Percentiles rank a stretch among this genome's conserved stretches.
phyloP scores from a whole-genome alignment of 208 protist species.

The Trichomonas gallinae region DNA sequence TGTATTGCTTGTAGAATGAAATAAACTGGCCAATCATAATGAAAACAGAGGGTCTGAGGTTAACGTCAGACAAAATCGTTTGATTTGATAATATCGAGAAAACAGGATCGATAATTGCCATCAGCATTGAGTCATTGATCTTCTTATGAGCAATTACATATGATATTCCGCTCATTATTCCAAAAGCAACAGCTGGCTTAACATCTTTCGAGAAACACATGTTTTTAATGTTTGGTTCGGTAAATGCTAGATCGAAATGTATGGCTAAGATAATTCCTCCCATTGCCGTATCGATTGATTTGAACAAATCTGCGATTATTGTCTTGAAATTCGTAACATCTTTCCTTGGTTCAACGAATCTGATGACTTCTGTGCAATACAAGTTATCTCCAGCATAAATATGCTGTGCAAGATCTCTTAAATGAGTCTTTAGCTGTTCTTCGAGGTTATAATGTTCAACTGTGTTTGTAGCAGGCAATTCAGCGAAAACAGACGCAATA shows the following conservation, averaged over 20 bases:
- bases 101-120: neutral
- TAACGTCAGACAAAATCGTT: neutral
- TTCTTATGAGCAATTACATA: neutral
- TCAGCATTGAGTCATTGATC: neutral
- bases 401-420: neutral
- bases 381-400: neutral
- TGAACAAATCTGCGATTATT: neutral
- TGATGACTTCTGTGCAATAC: neutral
- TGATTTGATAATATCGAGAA: neutral
- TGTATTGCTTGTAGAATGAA: neutral
- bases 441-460: neutral
- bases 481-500: neutral
- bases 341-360: neutral
- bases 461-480: neutral
- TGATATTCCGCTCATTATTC: neutral
- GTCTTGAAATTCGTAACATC: neutral
- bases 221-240: neutral
- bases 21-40: neutral
- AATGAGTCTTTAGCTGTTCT: neutral
- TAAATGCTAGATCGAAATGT: neutral
- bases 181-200: neutral
- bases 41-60: neutral
- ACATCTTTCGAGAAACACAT: neutral
- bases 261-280: neutral
- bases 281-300: neutral